Conservation (phyloP, 2,329 filamentous ascomycete species). For the Talaromyces sp. region DNA sequence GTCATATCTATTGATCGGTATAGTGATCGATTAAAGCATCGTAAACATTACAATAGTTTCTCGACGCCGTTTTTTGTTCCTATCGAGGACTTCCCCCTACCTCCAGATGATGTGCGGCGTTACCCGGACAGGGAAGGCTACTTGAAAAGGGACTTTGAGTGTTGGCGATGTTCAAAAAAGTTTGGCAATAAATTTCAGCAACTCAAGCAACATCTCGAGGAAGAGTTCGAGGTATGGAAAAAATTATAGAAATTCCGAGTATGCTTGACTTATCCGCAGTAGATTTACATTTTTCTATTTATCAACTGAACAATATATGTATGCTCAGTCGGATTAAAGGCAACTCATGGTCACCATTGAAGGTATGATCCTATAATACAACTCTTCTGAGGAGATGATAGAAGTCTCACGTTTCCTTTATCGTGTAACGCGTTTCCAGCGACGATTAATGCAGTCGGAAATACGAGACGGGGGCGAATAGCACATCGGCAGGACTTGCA, state of each 20-base stretch:
- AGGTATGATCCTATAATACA: constrained; percentile 15
- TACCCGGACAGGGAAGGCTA: constrained; percentile 56
- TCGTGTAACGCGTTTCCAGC: constrained; percentile 6
- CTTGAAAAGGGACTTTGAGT: constrained; percentile 63
- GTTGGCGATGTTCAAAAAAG: constrained; percentile 76
- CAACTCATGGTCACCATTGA: constrained; percentile 8
- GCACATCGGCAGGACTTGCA: not conserved
- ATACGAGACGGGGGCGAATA: not conserved
- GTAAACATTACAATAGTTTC: constrained; percentile 92
- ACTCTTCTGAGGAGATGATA: not conserved
- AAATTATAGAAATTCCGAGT: constrained; percentile 23
- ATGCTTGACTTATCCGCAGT: not conserved
- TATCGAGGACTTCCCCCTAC: constrained; percentile 74
- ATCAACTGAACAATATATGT: not conserved
- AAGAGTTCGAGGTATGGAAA: constrained; percentile 75
- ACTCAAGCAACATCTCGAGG: constrained; percentile 70
- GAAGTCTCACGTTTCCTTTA: not conserved
- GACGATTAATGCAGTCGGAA: not conserved
- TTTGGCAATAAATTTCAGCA: constrained; percentile 71
- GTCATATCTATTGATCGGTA: constrained; percentile 76
- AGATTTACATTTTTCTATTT: constrained; percentile 5
- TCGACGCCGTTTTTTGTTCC: constrained; percentile 77
- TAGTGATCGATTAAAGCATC: constrained; percentile 67
- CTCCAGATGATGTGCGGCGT: constrained; percentile 60
- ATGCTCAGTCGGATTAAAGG: constrained; percentile 1